A percentile compares a stretch with the other conserved stretches of the same genome.
Evolutionary conservation across 768 basidiomycete genomes (phyloP).

Genomic region (Amanita rubescens): DNA sequence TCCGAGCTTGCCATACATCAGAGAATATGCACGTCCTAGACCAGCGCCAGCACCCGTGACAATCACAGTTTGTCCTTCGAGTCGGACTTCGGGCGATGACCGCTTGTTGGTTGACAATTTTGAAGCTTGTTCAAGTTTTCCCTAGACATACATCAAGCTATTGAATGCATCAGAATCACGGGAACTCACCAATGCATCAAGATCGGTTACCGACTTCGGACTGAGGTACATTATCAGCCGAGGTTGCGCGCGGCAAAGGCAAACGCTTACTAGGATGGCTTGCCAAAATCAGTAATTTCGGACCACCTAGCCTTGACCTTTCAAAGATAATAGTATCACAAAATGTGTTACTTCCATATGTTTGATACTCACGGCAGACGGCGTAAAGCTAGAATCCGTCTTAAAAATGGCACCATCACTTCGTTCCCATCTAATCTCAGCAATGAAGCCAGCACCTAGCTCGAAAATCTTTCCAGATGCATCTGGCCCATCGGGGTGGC

Average conservation of each 20-base stretch:
- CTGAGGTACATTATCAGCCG: constrained; percentile 28
- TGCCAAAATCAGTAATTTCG: constrained; percentile 73
- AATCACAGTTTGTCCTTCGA: constrained; percentile 85
- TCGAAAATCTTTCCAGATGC: constrained; percentile 83
- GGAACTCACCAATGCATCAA: constrained; percentile 44
- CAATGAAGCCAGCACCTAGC: constrained; percentile 86
- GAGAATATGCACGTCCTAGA: constrained; percentile 85
- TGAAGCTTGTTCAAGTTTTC: constrained; percentile 57
- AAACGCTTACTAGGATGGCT: constrained; percentile 55
- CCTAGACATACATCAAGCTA: constrained; percentile 20
- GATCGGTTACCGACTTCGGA: constrained; percentile 57
- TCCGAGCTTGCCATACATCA: constrained; percentile 88
- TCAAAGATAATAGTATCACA: neutral
- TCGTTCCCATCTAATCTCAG: constrained; percentile 91
- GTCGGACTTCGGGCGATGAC: constrained; percentile 62
- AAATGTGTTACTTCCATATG: neutral
- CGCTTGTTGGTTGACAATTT: constrained; percentile 62
- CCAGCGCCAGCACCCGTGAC: constrained; percentile 95
- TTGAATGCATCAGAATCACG: neutral
- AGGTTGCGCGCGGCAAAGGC: neutral
- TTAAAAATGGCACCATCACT: constrained; percentile 84
- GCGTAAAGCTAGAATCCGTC: constrained; percentile 86
- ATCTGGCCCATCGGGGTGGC: constrained; percentile 77
- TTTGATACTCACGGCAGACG: constrained; percentile 64
- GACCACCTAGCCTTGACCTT: constrained; percentile 82